Conservation (phyloP, 2,329 filamentous ascomycete species). For the Botryotinia globosa region DNA sequence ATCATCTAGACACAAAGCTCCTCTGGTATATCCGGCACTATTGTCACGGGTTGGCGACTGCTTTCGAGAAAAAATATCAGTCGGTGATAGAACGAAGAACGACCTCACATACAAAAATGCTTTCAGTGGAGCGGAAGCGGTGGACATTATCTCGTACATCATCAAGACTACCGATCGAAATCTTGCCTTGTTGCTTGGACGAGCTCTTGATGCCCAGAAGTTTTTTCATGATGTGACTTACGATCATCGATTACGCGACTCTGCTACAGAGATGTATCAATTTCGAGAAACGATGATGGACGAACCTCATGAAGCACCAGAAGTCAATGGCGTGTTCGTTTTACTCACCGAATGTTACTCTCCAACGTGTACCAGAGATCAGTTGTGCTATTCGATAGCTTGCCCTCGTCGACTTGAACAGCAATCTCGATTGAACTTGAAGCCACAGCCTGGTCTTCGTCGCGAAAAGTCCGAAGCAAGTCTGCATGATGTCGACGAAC, state of each 20-base stretch:
- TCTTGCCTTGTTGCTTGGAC: constrained; percentile 81
- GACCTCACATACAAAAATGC: constrained; percentile 95
- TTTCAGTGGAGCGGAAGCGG: constrained; percentile 92
- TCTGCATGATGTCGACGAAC: constrained; percentile 82
- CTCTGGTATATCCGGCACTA: constrained; percentile 89
- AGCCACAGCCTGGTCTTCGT: constrained; percentile 78
- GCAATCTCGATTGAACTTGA: constrained; percentile 89
- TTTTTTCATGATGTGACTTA: constrained; percentile 99
- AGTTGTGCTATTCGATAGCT: constrained; percentile 96
- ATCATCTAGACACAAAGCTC: constrained; percentile 52
- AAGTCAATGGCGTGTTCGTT: constrained; percentile 94
- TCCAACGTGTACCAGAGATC: constrained; percentile 91
- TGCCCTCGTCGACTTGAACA: constrained; percentile 92
- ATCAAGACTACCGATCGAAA: constrained; percentile 97
- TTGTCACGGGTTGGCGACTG: constrained; percentile 91
- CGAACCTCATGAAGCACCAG: constrained; percentile 65
- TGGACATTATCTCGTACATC: constrained; percentile 93
- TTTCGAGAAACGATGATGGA: constrained; percentile 93
- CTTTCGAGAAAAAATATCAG: constrained; percentile 83
- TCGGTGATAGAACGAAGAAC: constrained; percentile 91
- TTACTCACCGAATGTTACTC: constrained; percentile 96
- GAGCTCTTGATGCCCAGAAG: constrained; percentile 93
- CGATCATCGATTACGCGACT: constrained; percentile 90
- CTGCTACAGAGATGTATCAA: constrained; percentile 92
- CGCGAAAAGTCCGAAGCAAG: constrained; percentile 66